A percentile compares a stretch with the other conserved stretches of the same genome.
Conservation (phyloP, 352 stramenopile genomes). For the Pythium dissotocum region DNA sequence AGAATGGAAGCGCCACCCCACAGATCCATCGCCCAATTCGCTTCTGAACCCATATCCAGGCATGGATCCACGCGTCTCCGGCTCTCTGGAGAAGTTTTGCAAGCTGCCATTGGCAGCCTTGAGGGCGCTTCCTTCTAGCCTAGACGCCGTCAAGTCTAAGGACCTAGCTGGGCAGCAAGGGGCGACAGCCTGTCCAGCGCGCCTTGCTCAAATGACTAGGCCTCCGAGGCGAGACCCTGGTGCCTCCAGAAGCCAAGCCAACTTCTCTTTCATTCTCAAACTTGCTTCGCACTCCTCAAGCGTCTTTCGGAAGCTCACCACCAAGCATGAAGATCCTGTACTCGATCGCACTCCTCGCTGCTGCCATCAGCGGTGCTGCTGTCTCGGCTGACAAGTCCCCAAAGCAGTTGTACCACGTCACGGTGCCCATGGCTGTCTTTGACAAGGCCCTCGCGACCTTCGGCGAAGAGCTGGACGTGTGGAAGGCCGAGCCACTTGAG, state of each 20-base stretch:
- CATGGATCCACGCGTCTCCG: not conserved
- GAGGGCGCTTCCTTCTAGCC: no score
- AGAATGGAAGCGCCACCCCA: not conserved
- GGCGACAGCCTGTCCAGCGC: no score
- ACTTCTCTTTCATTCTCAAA: constrained; percentile 19
- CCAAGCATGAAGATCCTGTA: constrained; percentile 36
- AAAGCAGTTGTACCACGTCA: constrained; percentile 44
- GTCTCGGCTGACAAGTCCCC: constrained; percentile 19
- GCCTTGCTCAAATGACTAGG: no score
- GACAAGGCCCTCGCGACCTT: constrained; percentile 21
- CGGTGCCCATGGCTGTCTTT: constrained; percentile 28
- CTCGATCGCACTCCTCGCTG: constrained; percentile 20
- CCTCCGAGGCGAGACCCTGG: no score
- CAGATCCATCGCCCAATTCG: not conserved
- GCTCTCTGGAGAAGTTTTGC: not conserved
- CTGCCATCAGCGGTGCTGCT: constrained; percentile 13
- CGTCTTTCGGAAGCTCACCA: not conserved
- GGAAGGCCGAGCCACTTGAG: not conserved
- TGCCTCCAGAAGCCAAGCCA: no score
- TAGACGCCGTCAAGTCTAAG: no score
- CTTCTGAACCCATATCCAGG: not conserved
- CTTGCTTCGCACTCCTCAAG: constrained; percentile 12
- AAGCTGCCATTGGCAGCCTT: no score
- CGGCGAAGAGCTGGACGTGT: constrained; percentile 21
- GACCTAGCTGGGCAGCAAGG: no score